phyloP scores from a whole-genome alignment of 306 rosid genomes.

The Oxytropis ochrocephala region DNA sequence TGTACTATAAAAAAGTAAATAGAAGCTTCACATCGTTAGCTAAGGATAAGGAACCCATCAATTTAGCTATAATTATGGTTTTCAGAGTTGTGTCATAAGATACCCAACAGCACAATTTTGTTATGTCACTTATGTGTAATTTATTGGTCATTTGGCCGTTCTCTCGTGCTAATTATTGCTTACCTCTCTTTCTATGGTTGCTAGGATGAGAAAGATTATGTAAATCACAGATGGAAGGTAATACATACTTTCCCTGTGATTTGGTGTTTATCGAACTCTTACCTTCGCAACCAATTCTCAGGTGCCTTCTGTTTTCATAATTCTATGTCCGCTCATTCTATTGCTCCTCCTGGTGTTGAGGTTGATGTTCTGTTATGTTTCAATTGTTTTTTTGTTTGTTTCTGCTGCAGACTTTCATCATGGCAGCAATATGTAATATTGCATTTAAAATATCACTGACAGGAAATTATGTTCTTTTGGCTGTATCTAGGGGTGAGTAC shows the following conservation, averaged over 20 bases:
- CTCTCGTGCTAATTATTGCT: slow-evolving; percentile 24
- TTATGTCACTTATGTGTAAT: slow-evolving; percentile 5
- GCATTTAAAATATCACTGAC: slow-evolving; percentile 17
- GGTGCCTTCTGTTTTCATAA: slow-evolving; percentile 14
- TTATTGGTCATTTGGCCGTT: background rate
- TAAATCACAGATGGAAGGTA: slow-evolving; percentile 23
- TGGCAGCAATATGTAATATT: background rate
- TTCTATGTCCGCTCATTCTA: background rate
- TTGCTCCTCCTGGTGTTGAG: slow-evolving; percentile 11
- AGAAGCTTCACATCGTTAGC: slow-evolving; percentile 4
- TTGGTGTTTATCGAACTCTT: slow-evolving; percentile 18
- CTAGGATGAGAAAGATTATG: slow-evolving; percentile 36
- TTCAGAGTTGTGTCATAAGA: slow-evolving; percentile 16
- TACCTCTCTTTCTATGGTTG: slow-evolving; percentile 35
- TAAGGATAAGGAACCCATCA: background rate
- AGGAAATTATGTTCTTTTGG: background rate
- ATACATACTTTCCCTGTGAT: background rate
- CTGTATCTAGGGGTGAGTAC: slow-evolving; percentile 19
- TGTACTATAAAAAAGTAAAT: background rate
- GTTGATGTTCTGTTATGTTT: slow-evolving; percentile 11
- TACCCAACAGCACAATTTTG: slow-evolving; percentile 2
- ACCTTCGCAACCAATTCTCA: slow-evolving; percentile 1
- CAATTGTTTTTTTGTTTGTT: slow-evolving; percentile 4
- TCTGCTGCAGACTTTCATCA: slow-evolving; percentile 29
- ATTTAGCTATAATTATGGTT: background rate